Evolutionary conservation across 1,284 basidiomycete genomes (phyloP).

Genomic region (Moesziomyces parantarcticus): DNA sequence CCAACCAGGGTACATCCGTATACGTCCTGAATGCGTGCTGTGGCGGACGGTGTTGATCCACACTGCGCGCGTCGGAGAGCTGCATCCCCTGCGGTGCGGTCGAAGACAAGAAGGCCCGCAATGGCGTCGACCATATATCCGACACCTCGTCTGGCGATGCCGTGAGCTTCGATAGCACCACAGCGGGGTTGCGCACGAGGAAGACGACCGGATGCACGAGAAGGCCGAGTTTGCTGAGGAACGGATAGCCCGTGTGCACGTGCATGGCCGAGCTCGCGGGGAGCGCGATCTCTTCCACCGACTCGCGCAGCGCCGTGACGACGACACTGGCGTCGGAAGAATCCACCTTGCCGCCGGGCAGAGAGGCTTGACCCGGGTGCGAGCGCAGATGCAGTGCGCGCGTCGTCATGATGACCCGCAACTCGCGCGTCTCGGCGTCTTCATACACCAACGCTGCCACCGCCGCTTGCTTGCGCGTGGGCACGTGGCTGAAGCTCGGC

Average conservation of each 20-base stretch:
- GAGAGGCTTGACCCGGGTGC: constrained; percentile 50
- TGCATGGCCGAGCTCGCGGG: constrained; percentile 11
- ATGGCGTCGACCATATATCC: constrained; percentile 41
- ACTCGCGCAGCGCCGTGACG: constrained; percentile 46
- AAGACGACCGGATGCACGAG: constrained; percentile 53
- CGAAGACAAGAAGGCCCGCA: constrained; percentile 32
- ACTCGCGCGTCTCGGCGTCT: background rate
- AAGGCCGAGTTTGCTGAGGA: constrained; percentile 48
- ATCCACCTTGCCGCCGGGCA: constrained; percentile 54
- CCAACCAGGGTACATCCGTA: constrained; percentile 51
- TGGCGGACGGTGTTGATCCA: constrained; percentile 47
- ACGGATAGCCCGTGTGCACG: constrained; percentile 43
- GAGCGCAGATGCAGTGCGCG: constrained; percentile 49
- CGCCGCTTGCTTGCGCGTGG: constrained; percentile 42
- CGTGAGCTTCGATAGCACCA: constrained; percentile 10
- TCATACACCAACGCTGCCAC: constrained; percentile 48
- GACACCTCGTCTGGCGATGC: constrained; percentile 39
- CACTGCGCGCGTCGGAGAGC: constrained; percentile 23
- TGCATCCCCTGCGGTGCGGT: background rate
- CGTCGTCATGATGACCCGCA: constrained; percentile 48
- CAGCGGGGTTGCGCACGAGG: constrained; percentile 17
- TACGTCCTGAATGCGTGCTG: constrained; percentile 45
- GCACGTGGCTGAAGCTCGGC: constrained; percentile 25
- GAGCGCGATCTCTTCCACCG: constrained; percentile 46
- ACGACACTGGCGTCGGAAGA: constrained; percentile 20